These are phyloP conservation scores for Tuber microsphaerosporum DNA, from an alignment of 495 filamentous ascomycete genomes.

Conservation along the genomic window DNA sequence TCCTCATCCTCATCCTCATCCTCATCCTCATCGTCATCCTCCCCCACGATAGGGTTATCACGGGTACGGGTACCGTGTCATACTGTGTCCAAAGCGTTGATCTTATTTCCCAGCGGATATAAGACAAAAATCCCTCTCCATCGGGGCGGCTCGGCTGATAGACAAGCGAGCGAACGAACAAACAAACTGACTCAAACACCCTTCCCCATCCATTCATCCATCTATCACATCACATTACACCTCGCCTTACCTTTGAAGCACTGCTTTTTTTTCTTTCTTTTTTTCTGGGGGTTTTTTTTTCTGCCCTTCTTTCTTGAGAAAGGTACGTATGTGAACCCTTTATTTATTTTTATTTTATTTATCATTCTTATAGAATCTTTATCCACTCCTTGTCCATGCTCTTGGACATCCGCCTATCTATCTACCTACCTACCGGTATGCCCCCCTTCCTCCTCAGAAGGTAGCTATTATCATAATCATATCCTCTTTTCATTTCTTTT, in stretches of 20 bases:
- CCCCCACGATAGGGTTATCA: not conserved
- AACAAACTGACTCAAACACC: constrained; percentile 29
- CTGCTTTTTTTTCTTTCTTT: constrained; percentile 19
- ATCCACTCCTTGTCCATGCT: not conserved
- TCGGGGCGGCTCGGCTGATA: constrained; percentile 36
- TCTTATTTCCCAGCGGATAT: constrained; percentile 33
- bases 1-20: not conserved
- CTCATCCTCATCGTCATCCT: not conserved
- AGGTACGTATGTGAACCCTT: constrained; percentile 24
- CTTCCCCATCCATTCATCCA: constrained; percentile 31
- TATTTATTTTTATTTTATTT: constrained; percentile 5
- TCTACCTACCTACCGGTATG: not conserved
- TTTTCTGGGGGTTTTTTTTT: constrained; percentile 8
- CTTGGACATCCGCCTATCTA: not conserved
- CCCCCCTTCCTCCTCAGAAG: not conserved
- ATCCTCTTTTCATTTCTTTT: not conserved
- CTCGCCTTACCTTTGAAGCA: constrained; percentile 30
- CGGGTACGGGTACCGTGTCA: not conserved
- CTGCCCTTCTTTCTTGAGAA: constrained; percentile 18
- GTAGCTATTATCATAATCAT: not conserved
- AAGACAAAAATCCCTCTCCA: constrained; percentile 34
- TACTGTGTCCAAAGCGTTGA: constrained; percentile 31
- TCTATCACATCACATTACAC: constrained; percentile 32
- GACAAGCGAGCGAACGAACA: constrained; percentile 8
- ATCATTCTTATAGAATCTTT: constrained; percentile 13